A percentile compares a stretch with the other conserved stretches of the same genome.
phyloP scores from a whole-genome alignment of 2,329 filamentous ascomycete genomes.

The Fusarium burgessii region DNA sequence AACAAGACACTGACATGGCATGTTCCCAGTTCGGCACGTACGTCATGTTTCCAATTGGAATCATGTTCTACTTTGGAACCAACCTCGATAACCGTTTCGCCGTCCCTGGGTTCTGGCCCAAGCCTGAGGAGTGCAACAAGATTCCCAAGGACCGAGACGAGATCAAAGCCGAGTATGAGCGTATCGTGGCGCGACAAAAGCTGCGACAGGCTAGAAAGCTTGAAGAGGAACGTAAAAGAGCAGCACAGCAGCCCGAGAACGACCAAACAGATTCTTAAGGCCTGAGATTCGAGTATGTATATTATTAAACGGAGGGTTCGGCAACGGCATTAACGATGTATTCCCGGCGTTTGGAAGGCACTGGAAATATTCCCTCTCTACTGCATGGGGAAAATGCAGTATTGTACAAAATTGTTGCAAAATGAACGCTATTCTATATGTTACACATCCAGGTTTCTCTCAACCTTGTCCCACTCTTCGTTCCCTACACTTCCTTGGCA shows the following conservation, averaged over 20 bases:
- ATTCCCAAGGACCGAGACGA: slow-evolving; percentile 83
- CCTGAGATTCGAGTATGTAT: slow-evolving; percentile 34
- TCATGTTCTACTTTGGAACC: slow-evolving; percentile 99
- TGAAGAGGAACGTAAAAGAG: slow-evolving; percentile 51
- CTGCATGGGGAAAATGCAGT: slow-evolving; percentile 24
- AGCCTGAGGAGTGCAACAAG: slow-evolving; percentile 78
- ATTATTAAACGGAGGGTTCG: slow-evolving; percentile 26
- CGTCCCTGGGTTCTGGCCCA: slow-evolving; percentile 95
- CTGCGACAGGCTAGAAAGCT: slow-evolving; percentile 74
- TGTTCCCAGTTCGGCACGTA: slow-evolving; percentile 89
- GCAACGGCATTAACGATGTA: slow-evolving; percentile 28
- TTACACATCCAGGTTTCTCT: slow-evolving; percentile 65
- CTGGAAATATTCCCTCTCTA: slow-evolving; percentile 35
- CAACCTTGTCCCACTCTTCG: slow-evolving; percentile 66
- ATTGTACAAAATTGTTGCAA: slow-evolving; percentile 40
- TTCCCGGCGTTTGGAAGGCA: slow-evolving; percentile 45
- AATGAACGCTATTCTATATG: slow-evolving; percentile 31
- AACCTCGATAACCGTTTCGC: slow-evolving; percentile 94
- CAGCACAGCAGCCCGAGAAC: slow-evolving; percentile 37
- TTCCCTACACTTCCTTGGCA: slow-evolving; percentile 63
- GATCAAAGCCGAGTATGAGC: slow-evolving; percentile 83
- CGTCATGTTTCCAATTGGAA: slow-evolving; percentile 97
- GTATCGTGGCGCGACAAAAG: slow-evolving; percentile 75
- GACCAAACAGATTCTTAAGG: slow-evolving; percentile 30
- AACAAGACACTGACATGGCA: slow-evolving; percentile 10